Evolutionary conservation across 1,284 basidiomycete species (phyloP), one percentile per base, ranked within the genome.

Genomic region (Rhodotorula sp.): DNA sequence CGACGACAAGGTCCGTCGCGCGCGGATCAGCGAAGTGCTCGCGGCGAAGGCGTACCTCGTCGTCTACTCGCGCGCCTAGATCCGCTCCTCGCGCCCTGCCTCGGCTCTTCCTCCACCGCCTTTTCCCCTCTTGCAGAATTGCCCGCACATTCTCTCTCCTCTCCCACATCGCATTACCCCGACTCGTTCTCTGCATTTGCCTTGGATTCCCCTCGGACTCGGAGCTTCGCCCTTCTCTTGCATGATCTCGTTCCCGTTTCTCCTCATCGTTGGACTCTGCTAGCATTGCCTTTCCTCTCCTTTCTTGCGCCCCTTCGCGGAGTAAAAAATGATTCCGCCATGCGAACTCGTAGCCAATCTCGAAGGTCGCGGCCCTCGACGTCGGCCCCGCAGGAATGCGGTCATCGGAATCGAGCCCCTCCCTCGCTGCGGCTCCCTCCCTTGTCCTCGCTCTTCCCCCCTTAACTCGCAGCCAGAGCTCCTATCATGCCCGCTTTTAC

Each of bases 1-100:
- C 63, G 75, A 76, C 59, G 75, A 75, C 21, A 76, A 75, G 29
- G 71, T 76, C 22, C 73, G 75, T 27, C 55, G 72, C 12, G 70
- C 57, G 1, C 58, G 66, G 3, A 44, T 76, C n/a, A 48, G 54
- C 29, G 73, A 75, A 22, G 75, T 75, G 4, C 69, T 72, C 34
- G 64, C 61, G 44, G 66, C 69, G 21, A 74, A 74, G 41, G 74
- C 74, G 19, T 76, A 76, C 61, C 50, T 76, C 19, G 55, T 76
- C 55, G 67, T 73, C 22, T 76, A 76, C 53, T 67, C 70, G 21
- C 69, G 72, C 22, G 29, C 64, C 32, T 72, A 55, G 65, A 0
- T 22, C 27, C 25, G 3, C 25, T 32, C 36, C 15, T 13, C 53
- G 22, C n/a, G 8, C 19, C 10, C 48, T 44, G 5, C 27, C 57